Percentiles rank a stretch among this genome's conserved stretches.
phyloP scores from a whole-genome alignment of 2,329 filamentous ascomycete species.

The Fusarium buxicola region DNA sequence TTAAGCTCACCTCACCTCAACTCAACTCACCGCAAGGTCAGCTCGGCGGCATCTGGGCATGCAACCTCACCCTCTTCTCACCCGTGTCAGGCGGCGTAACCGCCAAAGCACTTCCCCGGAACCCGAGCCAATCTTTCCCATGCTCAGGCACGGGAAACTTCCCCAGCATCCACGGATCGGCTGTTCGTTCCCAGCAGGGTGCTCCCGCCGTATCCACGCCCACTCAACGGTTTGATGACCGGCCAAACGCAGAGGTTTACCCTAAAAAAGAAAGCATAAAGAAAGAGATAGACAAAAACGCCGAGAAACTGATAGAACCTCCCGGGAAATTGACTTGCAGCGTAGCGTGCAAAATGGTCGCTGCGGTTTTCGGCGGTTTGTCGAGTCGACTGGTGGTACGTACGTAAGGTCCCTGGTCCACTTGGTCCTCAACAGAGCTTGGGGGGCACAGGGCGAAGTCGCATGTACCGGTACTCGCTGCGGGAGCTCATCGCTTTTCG shows the following conservation, averaged over 20 bases:
- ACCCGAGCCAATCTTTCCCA: slow-evolving; percentile 38
- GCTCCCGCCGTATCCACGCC: slow-evolving; percentile 16
- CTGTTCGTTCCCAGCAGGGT: slow-evolving; percentile 12
- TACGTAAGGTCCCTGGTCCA: slow-evolving; percentile 40
- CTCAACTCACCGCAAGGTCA: slow-evolving; percentile 37
- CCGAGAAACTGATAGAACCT: slow-evolving; percentile 22
- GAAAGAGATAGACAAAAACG: slow-evolving; percentile 9
- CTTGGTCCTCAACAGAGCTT: slow-evolving; percentile 47
- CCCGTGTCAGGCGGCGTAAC: neutral
- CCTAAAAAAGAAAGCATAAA: slow-evolving; percentile 21
- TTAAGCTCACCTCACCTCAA: slow-evolving; percentile 23
- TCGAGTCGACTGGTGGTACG: slow-evolving; percentile 38
- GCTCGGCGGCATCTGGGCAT: neutral
- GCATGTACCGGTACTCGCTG: slow-evolving; percentile 40
- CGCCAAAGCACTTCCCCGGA: slow-evolving; percentile 22
- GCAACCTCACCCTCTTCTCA: too few species aligned
- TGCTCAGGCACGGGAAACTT: slow-evolving; percentile 28
- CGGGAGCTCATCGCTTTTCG: slow-evolving; percentile 42
- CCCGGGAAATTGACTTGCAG: slow-evolving; percentile 22
- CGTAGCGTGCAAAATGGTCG: slow-evolving; percentile 26
- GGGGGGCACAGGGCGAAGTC: slow-evolving; percentile 15
- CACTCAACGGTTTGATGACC: slow-evolving; percentile 23
- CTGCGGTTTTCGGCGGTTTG: slow-evolving; percentile 42
- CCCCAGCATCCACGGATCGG: slow-evolving; percentile 4
- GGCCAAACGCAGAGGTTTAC: slow-evolving; percentile 10